Evolutionary conservation across 305 asterid genomes (phyloP).

Genomic region (Plantago rigida): DNA sequence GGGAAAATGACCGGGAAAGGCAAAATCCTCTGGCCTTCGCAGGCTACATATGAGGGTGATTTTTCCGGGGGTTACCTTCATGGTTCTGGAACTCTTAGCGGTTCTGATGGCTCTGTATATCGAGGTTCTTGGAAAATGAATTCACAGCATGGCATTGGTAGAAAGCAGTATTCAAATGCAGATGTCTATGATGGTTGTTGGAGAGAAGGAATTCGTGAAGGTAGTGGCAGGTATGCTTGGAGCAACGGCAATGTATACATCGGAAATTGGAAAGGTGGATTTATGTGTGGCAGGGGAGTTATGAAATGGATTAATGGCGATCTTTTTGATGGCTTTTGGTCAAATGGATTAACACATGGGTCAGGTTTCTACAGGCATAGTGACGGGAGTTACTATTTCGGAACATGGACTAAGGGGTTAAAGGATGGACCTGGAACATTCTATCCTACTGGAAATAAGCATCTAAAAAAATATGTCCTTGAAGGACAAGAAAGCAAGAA

Average conservation of each 20-base stretch:
- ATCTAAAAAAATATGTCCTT: conserved; percentile 35
- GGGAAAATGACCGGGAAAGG: conserved; percentile 98
- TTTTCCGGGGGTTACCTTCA: conserved; percentile 82
- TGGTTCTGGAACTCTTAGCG: conserved; percentile 67
- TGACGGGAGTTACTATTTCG: conserved; percentile 87
- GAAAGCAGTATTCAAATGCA: conserved; percentile 67
- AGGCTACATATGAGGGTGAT: conserved; percentile 72
- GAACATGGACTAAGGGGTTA: conserved; percentile 83
- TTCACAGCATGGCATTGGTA: conserved; percentile 74
- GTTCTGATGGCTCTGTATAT: conserved; percentile 67
- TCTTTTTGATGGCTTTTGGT: conserved; percentile 90
- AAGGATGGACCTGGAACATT: conserved; percentile 88
- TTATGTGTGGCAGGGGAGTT: conserved; percentile 74
- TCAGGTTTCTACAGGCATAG: conserved; percentile 67
- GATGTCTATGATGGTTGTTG: conserved; percentile 87
- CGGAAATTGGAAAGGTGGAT: conserved; percentile 80
- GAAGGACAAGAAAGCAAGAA: conserved; percentile 41
- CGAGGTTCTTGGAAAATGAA: conserved; percentile 86
- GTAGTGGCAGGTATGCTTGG: conserved; percentile 89
- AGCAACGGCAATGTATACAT: conserved; percentile 56
- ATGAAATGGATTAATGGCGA: conserved; percentile 88
- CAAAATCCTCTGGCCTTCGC: conserved; percentile 66
- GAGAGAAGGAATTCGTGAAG: conserved; percentile 88
- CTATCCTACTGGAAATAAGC: conserved; percentile 64
- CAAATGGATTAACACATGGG: conserved; percentile 68